Base-by-base conservation (phyloP, 345 rosid genomes). In the Fremontodendron californicum region DNA sequence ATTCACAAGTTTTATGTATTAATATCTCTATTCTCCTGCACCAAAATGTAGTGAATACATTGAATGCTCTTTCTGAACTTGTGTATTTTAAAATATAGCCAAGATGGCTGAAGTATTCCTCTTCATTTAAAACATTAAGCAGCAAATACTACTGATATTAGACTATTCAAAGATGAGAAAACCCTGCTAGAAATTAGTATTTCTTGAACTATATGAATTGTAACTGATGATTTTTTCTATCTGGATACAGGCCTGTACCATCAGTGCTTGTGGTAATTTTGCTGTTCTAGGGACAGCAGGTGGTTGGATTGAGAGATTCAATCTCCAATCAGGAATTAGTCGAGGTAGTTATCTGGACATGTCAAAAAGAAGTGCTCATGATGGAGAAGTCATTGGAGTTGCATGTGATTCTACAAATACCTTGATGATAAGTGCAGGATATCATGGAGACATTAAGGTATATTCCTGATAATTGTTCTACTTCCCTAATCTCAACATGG, bases 191-290 rank as follows among this genome's bases (percentile, higher is more conserved):
- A 67, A 45, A 63, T 9, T 54, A 37, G 40, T 2, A 19, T 42
- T 62, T 25, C 73, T 51, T 48, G 11, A 49, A 51, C 46, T 42
- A 49, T 42, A 21, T 16, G 29, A 45, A 61, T 45, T 35, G 23
- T 10, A n/a, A 11, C 39, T 43, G 68, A 58, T 61, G 21, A 42
- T 31, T 25, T 70, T n/a, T 70, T 76, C 60, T 61, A 42, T 77
- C 65, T 78, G 75, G 71, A 48, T 39, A 67, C 84, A 96, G 99
- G 97, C 94, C 46, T 96, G 99, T 74, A 73, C 92, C 63, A 93
- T 96, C 61, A 96, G 97, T 85, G 95, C 98, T 6, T 96, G 99
- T 83, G 98, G 99, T 78, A 92, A 96, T 88, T 93, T 93, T 86
- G 95, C 97, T 58, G 85, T 96, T 76, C 84, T 96, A 0, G 99